Conservation (phyloP, 139 green algal genomes). For the Spirogloea muscicola region DNA sequence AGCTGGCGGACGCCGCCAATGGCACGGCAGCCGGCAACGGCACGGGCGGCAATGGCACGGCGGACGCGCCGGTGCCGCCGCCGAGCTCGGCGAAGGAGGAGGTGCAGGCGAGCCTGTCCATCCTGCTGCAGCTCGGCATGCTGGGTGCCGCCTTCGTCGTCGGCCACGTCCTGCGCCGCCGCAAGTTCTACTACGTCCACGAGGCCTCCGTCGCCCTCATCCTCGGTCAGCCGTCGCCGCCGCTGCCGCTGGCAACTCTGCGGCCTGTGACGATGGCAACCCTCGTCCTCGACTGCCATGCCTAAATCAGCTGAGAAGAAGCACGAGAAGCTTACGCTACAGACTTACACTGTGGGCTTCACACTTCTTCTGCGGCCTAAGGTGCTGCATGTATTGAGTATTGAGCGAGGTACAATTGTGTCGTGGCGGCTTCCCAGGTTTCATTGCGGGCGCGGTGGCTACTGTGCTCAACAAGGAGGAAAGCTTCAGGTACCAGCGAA, state of each 20-base stretch:
- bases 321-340: background rate
- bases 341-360: background rate
- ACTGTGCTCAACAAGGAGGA: conserved; percentile 17
- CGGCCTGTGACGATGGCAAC: no score
- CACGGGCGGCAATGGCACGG: no score
- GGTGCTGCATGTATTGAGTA: background rate
- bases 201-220: conserved; percentile 22
- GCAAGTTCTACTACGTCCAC: conserved; percentile 44
- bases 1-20: no score
- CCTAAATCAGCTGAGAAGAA: no score
- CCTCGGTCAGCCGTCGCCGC: background rate
- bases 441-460: conserved; percentile 12
- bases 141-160: conserved; percentile 26
- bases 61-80: no score
- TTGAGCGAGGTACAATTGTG: background rate
- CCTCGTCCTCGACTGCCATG: no score
- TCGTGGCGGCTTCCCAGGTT: conserved; percentile 1
- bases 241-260: background rate
- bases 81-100: conserved; percentile 24
- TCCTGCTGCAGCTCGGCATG: conserved; percentile 33
- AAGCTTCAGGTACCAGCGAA: conserved; percentile 33
- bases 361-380: background rate
- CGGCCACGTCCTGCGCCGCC: conserved; percentile 14
- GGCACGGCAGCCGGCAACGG: no score
- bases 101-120: conserved; percentile 31